A percentile compares a stretch with the other conserved stretches of the same genome.
These are phyloP conservation scores for Arthrobotrys iridis DNA, from an alignment of 2,329 filamentous ascomycete genomes.

Conservation along the genomic window DNA sequence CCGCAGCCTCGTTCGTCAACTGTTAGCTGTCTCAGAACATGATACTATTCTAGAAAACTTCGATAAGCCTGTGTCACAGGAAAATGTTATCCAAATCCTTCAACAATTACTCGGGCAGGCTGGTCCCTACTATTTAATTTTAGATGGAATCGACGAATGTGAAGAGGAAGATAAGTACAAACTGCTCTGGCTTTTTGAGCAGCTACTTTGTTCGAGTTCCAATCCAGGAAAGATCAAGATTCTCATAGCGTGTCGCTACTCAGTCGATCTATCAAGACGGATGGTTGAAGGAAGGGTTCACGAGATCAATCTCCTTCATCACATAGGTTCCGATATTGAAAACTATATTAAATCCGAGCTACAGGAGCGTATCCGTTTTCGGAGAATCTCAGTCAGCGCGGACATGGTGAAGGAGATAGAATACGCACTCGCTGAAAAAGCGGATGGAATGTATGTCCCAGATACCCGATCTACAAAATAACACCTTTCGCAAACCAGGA, in stretches of 20 bases:
- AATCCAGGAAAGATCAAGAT: constrained; percentile 55
- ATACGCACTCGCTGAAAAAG: constrained; percentile 56
- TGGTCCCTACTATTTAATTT: constrained; percentile 18
- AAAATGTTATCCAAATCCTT: constrained; percentile 2
- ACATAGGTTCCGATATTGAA: not conserved
- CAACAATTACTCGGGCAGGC: not conserved
- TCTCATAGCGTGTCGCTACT: constrained; percentile 59
- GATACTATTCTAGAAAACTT: not conserved
- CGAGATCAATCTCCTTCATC: not conserved
- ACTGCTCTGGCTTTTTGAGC: not conserved
- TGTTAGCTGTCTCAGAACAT: constrained; percentile 14
- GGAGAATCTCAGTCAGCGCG: not conserved
- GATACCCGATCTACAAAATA: not conserved
- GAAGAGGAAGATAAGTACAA: constrained; percentile 20
- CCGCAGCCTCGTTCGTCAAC: constrained; percentile 44
- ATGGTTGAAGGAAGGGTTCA: not conserved
- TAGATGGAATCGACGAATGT: constrained; percentile 56
- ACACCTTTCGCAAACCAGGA: too few relatives aligned
- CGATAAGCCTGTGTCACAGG: constrained; percentile 4
- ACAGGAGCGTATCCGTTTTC: not conserved
- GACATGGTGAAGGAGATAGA: constrained; percentile 56
- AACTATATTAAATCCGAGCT: constrained; percentile 4
- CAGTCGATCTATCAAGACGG: constrained; percentile 41
- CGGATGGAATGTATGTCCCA: constrained; percentile 59
- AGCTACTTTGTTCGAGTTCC: not conserved